phyloP scores from a whole-genome alignment of 2,329 filamentous ascomycete species.

The Tolypocladium guangdongense region DNA sequence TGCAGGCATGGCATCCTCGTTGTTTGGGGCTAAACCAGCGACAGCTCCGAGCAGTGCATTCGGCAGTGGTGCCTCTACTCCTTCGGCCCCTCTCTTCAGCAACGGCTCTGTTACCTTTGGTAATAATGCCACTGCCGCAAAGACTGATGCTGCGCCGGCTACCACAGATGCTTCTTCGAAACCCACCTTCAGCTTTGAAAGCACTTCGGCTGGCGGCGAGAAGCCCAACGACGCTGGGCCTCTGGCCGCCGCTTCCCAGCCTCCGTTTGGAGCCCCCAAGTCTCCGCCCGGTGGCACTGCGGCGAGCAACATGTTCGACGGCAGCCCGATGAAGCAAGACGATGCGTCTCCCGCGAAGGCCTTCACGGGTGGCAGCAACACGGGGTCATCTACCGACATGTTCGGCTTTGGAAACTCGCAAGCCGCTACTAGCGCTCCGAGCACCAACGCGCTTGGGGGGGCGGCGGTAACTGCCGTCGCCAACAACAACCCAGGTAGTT shows the following conservation, averaged over 20 bases:
- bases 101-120: constrained; percentile 9
- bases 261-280: constrained; percentile 26
- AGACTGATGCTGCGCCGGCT: constrained; percentile 10
- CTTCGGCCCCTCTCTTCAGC: constrained; percentile 17
- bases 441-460: constrained; percentile 27
- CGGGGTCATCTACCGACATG: constrained; percentile 14
- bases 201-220: constrained; percentile 10
- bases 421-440: constrained; percentile 10
- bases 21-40: constrained; percentile 20
- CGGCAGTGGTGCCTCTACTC: constrained; percentile 6
- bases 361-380: constrained; percentile 14
- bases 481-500: constrained; percentile 8
- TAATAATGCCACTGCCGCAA: constrained; percentile 7
- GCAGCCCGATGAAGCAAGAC: constrained; percentile 33
- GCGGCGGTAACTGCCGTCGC: constrained; percentile 13
- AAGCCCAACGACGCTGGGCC: constrained; percentile 14
- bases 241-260: constrained; percentile 16
- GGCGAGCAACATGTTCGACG: constrained; percentile 24
- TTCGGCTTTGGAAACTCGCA: constrained; percentile 22
- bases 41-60: constrained; percentile 4
- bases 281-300: constrained; percentile 18
- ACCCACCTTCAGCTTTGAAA: constrained; percentile 24
- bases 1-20: constrained; percentile 6
- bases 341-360: constrained; percentile 23
- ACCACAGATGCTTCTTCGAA: constrained; percentile 8